Evolutionary conservation across 2,329 filamentous ascomycete species (phyloP).

Genomic region (Capronia coronata): DNA sequence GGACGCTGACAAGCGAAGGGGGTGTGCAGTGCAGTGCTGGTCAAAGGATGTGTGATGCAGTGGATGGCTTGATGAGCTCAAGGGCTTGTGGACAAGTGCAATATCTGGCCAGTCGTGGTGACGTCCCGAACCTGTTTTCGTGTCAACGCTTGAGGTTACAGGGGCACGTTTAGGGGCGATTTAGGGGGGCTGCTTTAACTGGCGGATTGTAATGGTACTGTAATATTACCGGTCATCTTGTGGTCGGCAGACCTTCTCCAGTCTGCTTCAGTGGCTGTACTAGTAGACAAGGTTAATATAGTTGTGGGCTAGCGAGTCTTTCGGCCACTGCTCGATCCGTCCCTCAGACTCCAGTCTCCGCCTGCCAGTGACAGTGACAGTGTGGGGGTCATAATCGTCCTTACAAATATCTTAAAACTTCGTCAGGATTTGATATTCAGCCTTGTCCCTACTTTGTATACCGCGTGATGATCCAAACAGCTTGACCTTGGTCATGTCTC

Average conservation of each 20-base stretch:
- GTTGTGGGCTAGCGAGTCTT: background rate
- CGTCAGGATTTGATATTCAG: too few relatives aligned
- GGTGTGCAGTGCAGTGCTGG: too few relatives aligned
- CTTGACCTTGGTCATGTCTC: too few relatives aligned
- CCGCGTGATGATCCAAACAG: too few relatives aligned
- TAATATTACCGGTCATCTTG: background rate
- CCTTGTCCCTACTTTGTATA: too few relatives aligned
- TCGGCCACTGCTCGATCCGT: too few relatives aligned
- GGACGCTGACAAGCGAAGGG: constrained; percentile 11
- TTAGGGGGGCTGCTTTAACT: background rate
- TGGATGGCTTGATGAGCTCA: background rate
- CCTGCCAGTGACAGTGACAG: too few relatives aligned
- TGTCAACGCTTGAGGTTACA: background rate
- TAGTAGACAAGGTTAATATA: background rate
- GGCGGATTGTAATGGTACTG: background rate
- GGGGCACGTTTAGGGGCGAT: too few relatives aligned
- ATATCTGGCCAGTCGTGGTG: background rate
- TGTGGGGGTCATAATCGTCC: too few relatives aligned
- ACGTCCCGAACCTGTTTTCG: background rate
- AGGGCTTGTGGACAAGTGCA: background rate
- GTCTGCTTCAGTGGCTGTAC: background rate
- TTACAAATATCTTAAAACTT: too few relatives aligned
- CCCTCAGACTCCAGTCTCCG: too few relatives aligned
- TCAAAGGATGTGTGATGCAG: constrained; percentile 7
- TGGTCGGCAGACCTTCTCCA: constrained; percentile 6